These are phyloP conservation scores for Yarrowia yakushimensis DNA, from an alignment of 805 yeast species.

Conservation along the genomic window DNA sequence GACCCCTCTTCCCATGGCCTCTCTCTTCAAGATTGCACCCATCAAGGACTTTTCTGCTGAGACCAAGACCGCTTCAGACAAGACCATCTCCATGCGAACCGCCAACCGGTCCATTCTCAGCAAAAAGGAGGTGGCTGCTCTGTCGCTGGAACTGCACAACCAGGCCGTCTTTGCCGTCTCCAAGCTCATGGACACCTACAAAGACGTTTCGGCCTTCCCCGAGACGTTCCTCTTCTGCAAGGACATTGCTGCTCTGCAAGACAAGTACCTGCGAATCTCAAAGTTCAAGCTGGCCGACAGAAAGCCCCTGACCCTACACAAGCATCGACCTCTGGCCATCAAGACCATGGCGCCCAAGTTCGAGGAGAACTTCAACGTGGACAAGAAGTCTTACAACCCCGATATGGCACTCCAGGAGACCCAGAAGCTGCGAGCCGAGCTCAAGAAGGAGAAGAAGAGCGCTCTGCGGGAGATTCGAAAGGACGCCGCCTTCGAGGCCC, in stretches of 20 bases:
- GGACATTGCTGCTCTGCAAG: conserved; percentile 27
- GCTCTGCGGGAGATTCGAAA: conserved; percentile 86
- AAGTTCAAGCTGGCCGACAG: conserved; percentile 51
- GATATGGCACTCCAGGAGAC: conserved; percentile 78
- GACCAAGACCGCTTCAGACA: neutral
- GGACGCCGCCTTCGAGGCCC: conserved; percentile 80
- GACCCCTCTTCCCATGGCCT: conserved; percentile 42
- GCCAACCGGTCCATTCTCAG: neutral
- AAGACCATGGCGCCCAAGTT: conserved; percentile 84
- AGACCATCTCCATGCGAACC: neutral
- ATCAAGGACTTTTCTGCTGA: neutral
- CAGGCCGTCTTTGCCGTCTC: conserved; percentile 10
- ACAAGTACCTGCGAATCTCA: conserved; percentile 49
- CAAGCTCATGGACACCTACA: conserved; percentile 41
- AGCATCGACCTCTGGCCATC: conserved; percentile 79
- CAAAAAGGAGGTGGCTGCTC: neutral
- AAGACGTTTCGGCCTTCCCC: conserved; percentile 55
- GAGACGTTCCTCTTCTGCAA: conserved; percentile 47
- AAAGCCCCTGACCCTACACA: conserved; percentile 73
- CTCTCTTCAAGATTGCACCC: conserved; percentile 21
- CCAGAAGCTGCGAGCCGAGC: conserved; percentile 73
- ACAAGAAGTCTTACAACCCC: conserved; percentile 84
- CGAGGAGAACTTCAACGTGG: conserved; percentile 95
- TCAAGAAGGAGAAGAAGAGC: conserved; percentile 88
- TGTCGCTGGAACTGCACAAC: neutral